Base-by-base conservation (phyloP, 208 protist genomes). In the Crithidia acanthocephali region DNA sequence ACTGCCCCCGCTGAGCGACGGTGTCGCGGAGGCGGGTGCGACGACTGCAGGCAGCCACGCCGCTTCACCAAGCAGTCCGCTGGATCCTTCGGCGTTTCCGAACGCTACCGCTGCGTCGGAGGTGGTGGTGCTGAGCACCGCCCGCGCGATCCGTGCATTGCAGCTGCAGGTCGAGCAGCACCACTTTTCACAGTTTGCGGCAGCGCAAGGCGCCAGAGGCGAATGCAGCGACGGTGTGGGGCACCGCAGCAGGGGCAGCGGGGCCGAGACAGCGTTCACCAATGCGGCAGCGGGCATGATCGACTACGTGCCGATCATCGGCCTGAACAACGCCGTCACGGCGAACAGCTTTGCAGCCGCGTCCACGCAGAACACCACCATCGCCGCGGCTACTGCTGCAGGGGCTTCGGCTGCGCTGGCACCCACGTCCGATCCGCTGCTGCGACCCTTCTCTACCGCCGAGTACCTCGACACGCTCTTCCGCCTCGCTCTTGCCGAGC, bases 381-480 rank as follows among this genome's bases (percentile, higher is more conserved):
- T 53, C 1, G 61, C 33, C 0, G 27, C 25, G 6, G 2, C 32
- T 4, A 18, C 33, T 0, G 37, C 11, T 33, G 40, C 22, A 0
- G 13, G 23, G 5, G 28, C 30, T 44, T n/a, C 6, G 30, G 13
- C 25, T 35, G 13, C 23, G 10, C 50, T 28, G 50, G 50, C 50
- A 23, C 2, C n/a, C 23, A 22, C 13, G 4, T 9, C 15, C 20
- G 5, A 90, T 27, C 65, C 79, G 1, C 73, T 87, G 20, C 66
- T 87, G 45, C 44, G 25, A 2, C 63, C 65, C 2, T 63, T 86
- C 42, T 85, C 63, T 45, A 50, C 63, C 20, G 16, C 64, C 35
- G 66, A 84, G 56, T 84, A 92, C 55, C 72, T 97, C 7, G 73
- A 83, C 9, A 71, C 83, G 11, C 68, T 97, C 18, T 88, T 91